Evolutionary conservation across 768 basidiomycete genomes (phyloP), one percentile per base, ranked within the genome.

Genomic region (Lactarius evosmus): DNA sequence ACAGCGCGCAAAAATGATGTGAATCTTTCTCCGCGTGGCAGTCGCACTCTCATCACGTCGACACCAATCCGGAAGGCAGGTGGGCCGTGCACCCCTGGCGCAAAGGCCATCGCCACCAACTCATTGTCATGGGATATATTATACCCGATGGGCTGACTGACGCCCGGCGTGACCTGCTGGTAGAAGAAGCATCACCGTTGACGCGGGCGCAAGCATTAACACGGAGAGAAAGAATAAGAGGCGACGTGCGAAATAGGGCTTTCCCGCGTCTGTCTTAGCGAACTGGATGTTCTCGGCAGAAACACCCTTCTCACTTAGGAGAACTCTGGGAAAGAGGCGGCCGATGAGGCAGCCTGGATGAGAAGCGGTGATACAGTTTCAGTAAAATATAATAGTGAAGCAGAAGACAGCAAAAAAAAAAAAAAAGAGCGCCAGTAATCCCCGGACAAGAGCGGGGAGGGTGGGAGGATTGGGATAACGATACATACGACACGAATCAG

Each of bases 41-140:
- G 73, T 51, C 79, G 80, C 46, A 89, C 77, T 70, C 85, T 87
- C 92, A 94, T 95, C 54, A 93, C 81, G 74, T 95, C 92, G 44
- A 93, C 77, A 22, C 93, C 92, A 11, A 93, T 70, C 50, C 70
- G 73, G 71, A 76, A 81, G 12, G 78, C 83, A 53, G 84, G 88
- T 3, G 84, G 83, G 22, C 82, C 82, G 65, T 82, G 82, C 55
- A 74, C 69, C 49, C 78, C 79, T 9, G 70, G 73, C 29, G 75
- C 77, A 67, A 77, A 80, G 4, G 82, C 87, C 82, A 95, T 84
- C 16, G 82, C 88, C 60, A 94, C 77, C 29, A 89, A 70, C 3
- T 80, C 81, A 69, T 86, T 87, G 72, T 95, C 93, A 71, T 95
- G 92, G 25, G 91, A 84, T 58, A 94, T 78, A 72, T 94, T 95